Evolutionary conservation across 192 early-diverging fungal species (phyloP).

Genomic region (Coemansia umbellata): DNA sequence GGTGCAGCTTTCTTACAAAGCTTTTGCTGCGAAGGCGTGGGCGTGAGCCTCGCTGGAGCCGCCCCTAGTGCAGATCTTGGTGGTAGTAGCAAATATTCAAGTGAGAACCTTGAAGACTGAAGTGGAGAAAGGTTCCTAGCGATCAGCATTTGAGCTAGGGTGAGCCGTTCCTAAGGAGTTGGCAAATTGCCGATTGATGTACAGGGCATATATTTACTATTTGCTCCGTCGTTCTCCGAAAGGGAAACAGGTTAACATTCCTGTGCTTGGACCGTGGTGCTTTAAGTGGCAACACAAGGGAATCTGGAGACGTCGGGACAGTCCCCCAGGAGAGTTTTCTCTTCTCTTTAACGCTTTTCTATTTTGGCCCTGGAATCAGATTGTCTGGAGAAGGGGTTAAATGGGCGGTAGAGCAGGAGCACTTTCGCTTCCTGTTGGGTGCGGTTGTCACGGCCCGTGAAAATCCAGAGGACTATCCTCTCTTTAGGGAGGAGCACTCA

Average conservation of each 20-base stretch:
- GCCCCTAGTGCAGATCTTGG: slow-evolving; percentile 74
- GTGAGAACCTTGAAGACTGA: slow-evolving; percentile 82
- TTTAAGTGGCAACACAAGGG: slow-evolving; percentile 62
- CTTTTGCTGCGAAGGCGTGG: slow-evolving; percentile 51
- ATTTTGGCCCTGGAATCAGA: slow-evolving; percentile 58
- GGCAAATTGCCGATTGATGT: slow-evolving; percentile 56
- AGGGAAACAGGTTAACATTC: slow-evolving; percentile 81
- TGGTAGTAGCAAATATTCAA: slow-evolving; percentile 79
- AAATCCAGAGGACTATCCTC: slow-evolving; percentile 64
- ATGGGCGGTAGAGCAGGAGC: slow-evolving; percentile 28
- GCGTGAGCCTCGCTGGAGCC: slow-evolving; percentile 62
- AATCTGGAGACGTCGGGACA: slow-evolving; percentile 65
- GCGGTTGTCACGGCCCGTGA: slow-evolving; percentile 64
- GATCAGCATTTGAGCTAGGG: slow-evolving; percentile 69
- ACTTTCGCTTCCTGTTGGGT: slow-evolving; percentile 56
- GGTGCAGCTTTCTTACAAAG: slow-evolving; percentile 49
- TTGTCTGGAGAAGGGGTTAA: slow-evolving; percentile 61
- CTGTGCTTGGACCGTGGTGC: slow-evolving; percentile 66
- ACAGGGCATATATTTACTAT: neutral
- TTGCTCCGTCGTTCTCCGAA: slow-evolving; percentile 46
- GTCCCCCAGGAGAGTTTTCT: slow-evolving; percentile 68
- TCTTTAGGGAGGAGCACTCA: slow-evolving; percentile 47
- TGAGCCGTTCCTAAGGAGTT: slow-evolving; percentile 76
- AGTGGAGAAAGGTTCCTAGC: slow-evolving; percentile 77
- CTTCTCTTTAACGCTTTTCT: slow-evolving; percentile 61